These are phyloP conservation scores for Escovopsis sp. DNA, from an alignment of 2,329 filamentous ascomycete species.

Conservation along the genomic window DNA sequence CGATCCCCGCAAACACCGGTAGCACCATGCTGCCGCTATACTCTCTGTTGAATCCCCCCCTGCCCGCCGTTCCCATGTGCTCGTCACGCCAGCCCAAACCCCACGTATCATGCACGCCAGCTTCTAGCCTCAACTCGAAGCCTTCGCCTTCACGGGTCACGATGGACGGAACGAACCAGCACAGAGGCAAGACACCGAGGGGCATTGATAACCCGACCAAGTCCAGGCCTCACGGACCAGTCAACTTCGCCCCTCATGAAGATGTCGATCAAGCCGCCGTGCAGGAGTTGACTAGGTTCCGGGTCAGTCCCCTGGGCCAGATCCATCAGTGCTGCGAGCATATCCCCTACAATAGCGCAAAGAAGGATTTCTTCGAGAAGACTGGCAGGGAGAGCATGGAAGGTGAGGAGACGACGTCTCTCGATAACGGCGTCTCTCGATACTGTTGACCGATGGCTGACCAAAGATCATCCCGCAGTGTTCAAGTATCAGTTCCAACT, in stretches of 20 bases:
- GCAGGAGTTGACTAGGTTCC: slow-evolving; percentile 45
- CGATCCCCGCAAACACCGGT: slow-evolving; percentile 8
- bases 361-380: slow-evolving; percentile 75
- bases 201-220: slow-evolving; percentile 31
- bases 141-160: slow-evolving; percentile 11
- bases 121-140: neutral
- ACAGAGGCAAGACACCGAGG: slow-evolving; percentile 22
- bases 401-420: slow-evolving; percentile 35
- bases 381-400: slow-evolving; percentile 82
- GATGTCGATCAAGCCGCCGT: slow-evolving; percentile 41
- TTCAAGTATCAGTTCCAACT: slow-evolving; percentile 72
- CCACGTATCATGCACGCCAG: neutral
- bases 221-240: slow-evolving; percentile 46
- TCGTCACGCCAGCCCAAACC: slow-evolving; percentile 25
- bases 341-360: slow-evolving; percentile 89
- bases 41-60: slow-evolving; percentile 50
- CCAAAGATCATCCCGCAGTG: slow-evolving; percentile 30
- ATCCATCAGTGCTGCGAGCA: slow-evolving; percentile 52
- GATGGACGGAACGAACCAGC: neutral
- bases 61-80: slow-evolving; percentile 24
- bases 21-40: slow-evolving; percentile 47
- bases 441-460: neutral
- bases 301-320: slow-evolving; percentile 49
- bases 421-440: neutral
- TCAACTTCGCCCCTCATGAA: slow-evolving; percentile 66